Conservation (phyloP, 768 basidiomycete genomes). For the Gautieria morchelliformis region DNA sequence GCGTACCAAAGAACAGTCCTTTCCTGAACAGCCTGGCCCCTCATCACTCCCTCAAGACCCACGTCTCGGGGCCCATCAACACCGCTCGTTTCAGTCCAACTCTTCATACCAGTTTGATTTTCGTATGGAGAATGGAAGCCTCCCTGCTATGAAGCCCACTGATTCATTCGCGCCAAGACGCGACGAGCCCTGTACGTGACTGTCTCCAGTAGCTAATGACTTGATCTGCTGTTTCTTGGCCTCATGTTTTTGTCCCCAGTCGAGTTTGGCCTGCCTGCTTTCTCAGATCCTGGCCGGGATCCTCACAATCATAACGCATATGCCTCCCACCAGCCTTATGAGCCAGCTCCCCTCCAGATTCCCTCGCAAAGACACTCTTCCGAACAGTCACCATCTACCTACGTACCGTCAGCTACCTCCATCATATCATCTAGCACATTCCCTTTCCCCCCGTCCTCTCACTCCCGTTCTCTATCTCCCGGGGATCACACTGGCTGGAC, state of each 20-base stretch:
- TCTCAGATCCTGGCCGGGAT: background rate
- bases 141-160: background rate
- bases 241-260: background rate
- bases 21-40: background rate
- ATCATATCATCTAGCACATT: background rate
- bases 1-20: background rate
- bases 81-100: conserved; percentile 1
- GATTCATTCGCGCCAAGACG: background rate
- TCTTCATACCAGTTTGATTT: background rate
- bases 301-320: background rate
- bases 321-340: background rate
- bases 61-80: background rate
- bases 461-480: background rate
- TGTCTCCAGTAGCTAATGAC: background rate
- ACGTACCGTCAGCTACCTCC: background rate
- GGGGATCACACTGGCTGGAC: conserved; percentile 4
- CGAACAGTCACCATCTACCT: background rate
- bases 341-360: background rate
- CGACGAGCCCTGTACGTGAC: background rate
- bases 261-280: background rate
- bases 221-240: background rate
- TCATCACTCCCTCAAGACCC: background rate
- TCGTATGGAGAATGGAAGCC: background rate
- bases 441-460: background rate
- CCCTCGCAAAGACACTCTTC: background rate